These are phyloP conservation scores for Saccharomyces hybrid DNA, from an alignment of 1,139 yeast genomes.

Conservation along the genomic window DNA sequence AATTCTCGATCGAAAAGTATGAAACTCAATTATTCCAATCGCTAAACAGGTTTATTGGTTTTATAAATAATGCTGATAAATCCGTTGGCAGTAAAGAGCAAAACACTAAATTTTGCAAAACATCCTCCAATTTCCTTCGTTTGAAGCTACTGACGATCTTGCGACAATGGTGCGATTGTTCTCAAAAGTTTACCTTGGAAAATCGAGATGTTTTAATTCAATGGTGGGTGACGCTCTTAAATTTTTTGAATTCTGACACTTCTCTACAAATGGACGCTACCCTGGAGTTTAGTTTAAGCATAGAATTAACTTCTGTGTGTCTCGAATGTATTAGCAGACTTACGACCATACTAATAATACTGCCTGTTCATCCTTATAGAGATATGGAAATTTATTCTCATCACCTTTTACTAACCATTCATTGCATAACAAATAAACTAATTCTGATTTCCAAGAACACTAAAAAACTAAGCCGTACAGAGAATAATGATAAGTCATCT, in stretches of 20 bases:
- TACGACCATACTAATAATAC: constrained; percentile 17
- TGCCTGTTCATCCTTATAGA: constrained; percentile 11
- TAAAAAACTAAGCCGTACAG: constrained; percentile 1
- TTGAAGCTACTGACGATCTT: constrained; percentile 19
- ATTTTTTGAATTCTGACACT: constrained; percentile 19
- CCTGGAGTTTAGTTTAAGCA: constrained; percentile 2
- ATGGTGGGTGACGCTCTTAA: constrained; percentile 31
- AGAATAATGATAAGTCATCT: background rate
- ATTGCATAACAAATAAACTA: constrained; percentile 24
- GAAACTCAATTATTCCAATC: constrained; percentile 16
- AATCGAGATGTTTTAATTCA: constrained; percentile 22
- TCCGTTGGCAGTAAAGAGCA: background rate
- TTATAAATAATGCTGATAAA: constrained; percentile 14
- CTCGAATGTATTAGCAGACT: constrained; percentile 28
- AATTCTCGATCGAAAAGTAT: constrained; percentile 12
- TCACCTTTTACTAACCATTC: constrained; percentile 23
- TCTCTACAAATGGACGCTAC: constrained; percentile 2
- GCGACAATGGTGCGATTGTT: constrained; percentile 6
- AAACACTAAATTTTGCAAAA: background rate
- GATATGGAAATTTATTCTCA: constrained; percentile 24
- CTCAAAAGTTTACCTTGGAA: background rate
- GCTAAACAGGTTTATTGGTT: constrained; percentile 21
- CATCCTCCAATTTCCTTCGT: constrained; percentile 19
- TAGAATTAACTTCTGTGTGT: constrained; percentile 20
- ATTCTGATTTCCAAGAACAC: constrained; percentile 18